Evolutionary conservation across 306 rosid genomes (phyloP).

Genomic region (Pyrus communis): DNA sequence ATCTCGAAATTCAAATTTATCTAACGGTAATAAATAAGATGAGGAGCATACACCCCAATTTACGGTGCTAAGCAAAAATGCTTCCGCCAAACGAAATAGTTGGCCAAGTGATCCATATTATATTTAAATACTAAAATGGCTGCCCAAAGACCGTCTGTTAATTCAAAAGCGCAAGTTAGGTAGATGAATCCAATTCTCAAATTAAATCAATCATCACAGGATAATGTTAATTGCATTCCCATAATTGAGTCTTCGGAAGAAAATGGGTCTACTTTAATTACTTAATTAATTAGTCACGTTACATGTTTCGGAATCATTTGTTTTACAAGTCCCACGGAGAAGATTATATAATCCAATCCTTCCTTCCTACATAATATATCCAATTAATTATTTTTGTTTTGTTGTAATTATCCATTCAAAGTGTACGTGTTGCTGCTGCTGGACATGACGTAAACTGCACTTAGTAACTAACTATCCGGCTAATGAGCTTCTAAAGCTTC

Average conservation of each 20-base stretch:
- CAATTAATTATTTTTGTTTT: neutral
- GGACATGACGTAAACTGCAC: neutral
- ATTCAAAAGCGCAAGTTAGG: conserved; percentile 24
- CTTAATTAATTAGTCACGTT: neutral
- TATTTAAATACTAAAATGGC: conserved; percentile 1
- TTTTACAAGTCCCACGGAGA: too few species aligned
- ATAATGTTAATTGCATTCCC: neutral
- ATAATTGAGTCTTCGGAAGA: conserved; percentile 24
- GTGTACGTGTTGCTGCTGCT: neutral
- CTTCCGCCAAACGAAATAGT: neutral
- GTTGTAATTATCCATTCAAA: neutral
- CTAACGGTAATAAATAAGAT: too few species aligned
- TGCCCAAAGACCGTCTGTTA: neutral
- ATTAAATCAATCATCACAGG: neutral
- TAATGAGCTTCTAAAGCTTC: neutral
- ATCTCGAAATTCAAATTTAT: too few species aligned
- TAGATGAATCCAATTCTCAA: conserved; percentile 6
- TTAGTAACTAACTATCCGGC: neutral
- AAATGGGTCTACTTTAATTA: neutral
- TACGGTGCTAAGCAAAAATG: too few species aligned
- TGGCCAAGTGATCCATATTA: conserved; percentile 21
- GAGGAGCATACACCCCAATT: too few species aligned
- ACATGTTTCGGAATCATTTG: neutral
- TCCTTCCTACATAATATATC: neutral
- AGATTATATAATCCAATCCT: neutral